Evolutionary conservation across 2,329 filamentous ascomycete species (phyloP), one percentile per base, ranked within the genome.

Genomic region (Orbilia brochopaga): DNA sequence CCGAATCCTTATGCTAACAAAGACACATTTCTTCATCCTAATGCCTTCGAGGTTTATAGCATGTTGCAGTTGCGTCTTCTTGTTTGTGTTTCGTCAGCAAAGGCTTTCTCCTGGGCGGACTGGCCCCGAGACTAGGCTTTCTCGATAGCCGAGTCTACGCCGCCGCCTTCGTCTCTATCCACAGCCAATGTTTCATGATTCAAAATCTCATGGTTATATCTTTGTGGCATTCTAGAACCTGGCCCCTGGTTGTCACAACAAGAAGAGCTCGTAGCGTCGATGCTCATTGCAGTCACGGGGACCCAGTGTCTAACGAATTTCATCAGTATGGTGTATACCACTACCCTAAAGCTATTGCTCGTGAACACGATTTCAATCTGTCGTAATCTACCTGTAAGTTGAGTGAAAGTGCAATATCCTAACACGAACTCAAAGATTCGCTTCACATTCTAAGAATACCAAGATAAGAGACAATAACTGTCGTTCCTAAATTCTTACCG

Each of bases 1-100:
- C 15, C n/a, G 8, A 48, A 15, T 48, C 21, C 44, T 48, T 35
- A 53, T 19, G 27, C 59, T 40, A 64, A 70, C 67, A 72, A 65
- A 65, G 67, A n/a, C 11, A 23, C 48, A 27, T 30, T 10, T 24
- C 15, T 17, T 42, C 10, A 42, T 51, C 13, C 42, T 30, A 19
- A 17, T n/a, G n/a, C n/a, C n/a, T 27, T 53, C 48, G 15, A 8
- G 2, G 27, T 17, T 35, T 51, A 32, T 51, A 58, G 50, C 42
- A 32, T 7, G 35, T 37, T 7, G 35, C 15, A 37, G 7, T n/a
- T n/a, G n/a, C n/a, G n/a, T n/a, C n/a, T n/a, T n/a, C n/a, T n/a
- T n/a, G n/a, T n/a, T n/a, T n/a, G n/a, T n/a, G n/a, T n/a, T n/a
- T n/a, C n/a, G n/a, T n/a, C n/a, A n/a, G n/a, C n/a, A n/a, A n/a